These are phyloP conservation scores for Anaeromyces robustus DNA, from an alignment of 192 early-diverging fungal genomes.

Conservation along the genomic window DNA sequence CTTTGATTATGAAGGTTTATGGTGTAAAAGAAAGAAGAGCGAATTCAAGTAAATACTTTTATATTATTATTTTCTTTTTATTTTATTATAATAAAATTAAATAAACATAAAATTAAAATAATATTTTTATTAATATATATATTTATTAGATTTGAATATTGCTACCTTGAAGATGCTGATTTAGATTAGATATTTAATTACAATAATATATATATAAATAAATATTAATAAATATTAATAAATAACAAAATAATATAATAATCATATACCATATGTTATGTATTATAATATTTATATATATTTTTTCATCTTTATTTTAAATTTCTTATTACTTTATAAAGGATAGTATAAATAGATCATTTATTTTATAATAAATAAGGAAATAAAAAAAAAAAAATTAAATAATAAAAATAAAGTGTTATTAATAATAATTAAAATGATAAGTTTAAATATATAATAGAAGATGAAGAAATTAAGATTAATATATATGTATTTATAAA, in stretches of 20 bases:
- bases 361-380: too few species aligned
- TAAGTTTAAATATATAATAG: too few species aligned
- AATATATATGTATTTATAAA: too few species aligned
- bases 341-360: too few species aligned
- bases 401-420: too few species aligned
- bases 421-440: too few species aligned
- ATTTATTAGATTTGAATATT: conserved; percentile 62
- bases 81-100: conserved; percentile 1
- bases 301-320: background rate
- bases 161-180: conserved; percentile 69
- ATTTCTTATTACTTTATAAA: too few species aligned
- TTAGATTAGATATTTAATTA: conserved; percentile 19
- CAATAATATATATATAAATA: conserved; percentile 1
- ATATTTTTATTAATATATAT: too few species aligned
- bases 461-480: too few species aligned
- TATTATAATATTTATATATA: background rate
- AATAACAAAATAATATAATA: background rate
- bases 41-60: conserved; percentile 56
- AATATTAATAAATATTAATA: background rate
- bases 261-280: background rate
- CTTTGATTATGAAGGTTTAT: conserved; percentile 94
- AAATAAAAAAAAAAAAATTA: too few species aligned
- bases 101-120: too few species aligned
- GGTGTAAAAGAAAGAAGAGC: conserved; percentile 93
- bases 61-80: background rate